Base-by-base conservation (phyloP, 345 rosid genomes). In the thale cress (Arabidopsis thaliana) region DNA sequence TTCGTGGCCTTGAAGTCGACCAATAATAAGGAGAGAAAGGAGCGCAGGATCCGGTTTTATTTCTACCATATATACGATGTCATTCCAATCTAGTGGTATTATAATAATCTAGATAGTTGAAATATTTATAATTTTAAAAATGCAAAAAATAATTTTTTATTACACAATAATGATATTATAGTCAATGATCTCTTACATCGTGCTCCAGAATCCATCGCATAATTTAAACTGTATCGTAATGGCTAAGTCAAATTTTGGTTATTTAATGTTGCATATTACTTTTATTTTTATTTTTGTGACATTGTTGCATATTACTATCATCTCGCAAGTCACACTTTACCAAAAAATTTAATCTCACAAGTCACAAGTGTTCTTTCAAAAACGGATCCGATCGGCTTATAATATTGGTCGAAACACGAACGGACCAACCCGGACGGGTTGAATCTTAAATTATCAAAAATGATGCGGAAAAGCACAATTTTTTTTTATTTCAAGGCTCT, bases 131-230 rank as follows among this genome's bases (percentile, higher is more conserved):
- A 22, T 13, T 28, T 16, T 28, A 40, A 45, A 67, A 9, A 32
- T 8, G 45, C 48, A 3, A 25, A 52, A 28, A 30, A 6, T 33
- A 73, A 10, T 20, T 66, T 36, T 58, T 16, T 66, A 49, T 22
- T 7, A 68, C 62, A 41, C 32, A 74, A 56, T 23, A 36, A 37
- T 65, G 59, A 67, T 24, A 51, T 16, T 57, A 41, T 36, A 5
- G 79, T 59, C 79, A 51, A 67, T 50, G 68, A 75, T 67, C 34
- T 51, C 55, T 33, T 62, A 42, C 74, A 41, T 68, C 74, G 56
- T 75, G 63, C 79, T 33, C 22, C 37, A 59, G 23, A 59, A 75
- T 59, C 74, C 59, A 25, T 67, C 23, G 67, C 65, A 40, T 32
- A 75, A 49, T 45, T 45, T 22, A 45, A 45, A n/a, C 58, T 61